A percentile compares a stretch with the other conserved stretches of the same genome.
Evolutionary conservation across 306 rosid species (phyloP).

Genomic region (Trifolium dubium): DNA sequence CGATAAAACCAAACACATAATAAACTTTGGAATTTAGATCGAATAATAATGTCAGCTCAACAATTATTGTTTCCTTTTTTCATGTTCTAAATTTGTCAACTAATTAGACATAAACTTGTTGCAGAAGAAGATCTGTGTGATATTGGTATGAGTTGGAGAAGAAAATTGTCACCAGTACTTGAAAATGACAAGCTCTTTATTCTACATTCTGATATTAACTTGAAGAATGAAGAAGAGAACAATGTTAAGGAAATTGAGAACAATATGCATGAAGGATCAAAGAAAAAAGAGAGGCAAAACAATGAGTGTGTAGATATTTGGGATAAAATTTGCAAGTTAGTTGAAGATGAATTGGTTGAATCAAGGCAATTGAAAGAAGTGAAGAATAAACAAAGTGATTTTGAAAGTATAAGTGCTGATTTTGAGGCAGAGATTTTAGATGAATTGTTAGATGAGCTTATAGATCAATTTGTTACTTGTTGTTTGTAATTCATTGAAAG

Average conservation of each 20-base stretch:
- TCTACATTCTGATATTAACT: conserved; percentile 48
- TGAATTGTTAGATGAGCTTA: conserved; percentile 66
- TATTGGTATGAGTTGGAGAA: conserved; percentile 50
- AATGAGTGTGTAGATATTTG: conserved; percentile 45
- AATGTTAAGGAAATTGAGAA: conserved; percentile 39
- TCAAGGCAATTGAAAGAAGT: conserved; percentile 46
- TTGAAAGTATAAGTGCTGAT: conserved; percentile 56
- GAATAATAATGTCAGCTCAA: neutral
- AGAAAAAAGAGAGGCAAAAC: conserved; percentile 44
- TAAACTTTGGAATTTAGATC: neutral
- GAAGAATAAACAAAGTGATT: conserved; percentile 43
- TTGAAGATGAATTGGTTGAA: conserved; percentile 57
- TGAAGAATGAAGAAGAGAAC: conserved; percentile 54
- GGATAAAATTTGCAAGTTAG: conserved; percentile 57
- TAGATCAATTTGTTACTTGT: conserved; percentile 51
- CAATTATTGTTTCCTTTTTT: neutral
- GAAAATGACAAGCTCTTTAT: conserved; percentile 45
- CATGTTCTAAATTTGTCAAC: conserved; percentile 21
- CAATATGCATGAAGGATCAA: conserved; percentile 37
- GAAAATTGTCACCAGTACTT: conserved; percentile 64
- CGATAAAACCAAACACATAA: neutral
- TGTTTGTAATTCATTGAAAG: conserved; percentile 30
- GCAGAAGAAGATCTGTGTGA: conserved; percentile 49
- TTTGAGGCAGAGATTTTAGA: conserved; percentile 58
- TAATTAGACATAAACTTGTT: conserved; percentile 7